Base-by-base conservation (phyloP, 768 basidiomycete species). In the Asterophora parasitica region DNA sequence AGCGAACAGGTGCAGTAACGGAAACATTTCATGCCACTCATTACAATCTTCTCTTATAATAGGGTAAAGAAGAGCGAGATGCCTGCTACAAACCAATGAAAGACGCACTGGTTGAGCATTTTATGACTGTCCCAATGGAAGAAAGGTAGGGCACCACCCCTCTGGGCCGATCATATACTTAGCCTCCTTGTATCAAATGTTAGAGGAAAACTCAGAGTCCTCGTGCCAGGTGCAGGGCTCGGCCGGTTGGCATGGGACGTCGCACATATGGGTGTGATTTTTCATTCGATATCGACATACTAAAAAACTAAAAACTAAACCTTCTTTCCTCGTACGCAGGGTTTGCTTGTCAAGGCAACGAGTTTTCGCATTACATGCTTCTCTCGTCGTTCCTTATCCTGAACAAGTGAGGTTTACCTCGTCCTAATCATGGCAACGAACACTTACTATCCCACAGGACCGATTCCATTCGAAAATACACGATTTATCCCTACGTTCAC, bases 321-420 rank as follows among this genome's bases (percentile, higher is more conserved):
- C 9, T 4, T 48, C 23, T 23, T 23, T 23, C 23, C 37, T 44
- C 51, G 13, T 28, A 34, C 20, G 32, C 52, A 92, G 93, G 93
- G 3, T 97, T 92, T 56, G 68, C 86, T 1, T 92, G 88, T 54
- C 93, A 95, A 65, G 93, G 88, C 16, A 96, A 96, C 61, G 94
- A 98, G 65, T 96, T 96, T 62, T 92, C 90, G 27, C 88, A 94
- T 55, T 92, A 91, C 65, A 95, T 94, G 92, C 77, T 98, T 10
- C 79, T 97, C 4, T 74, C 88, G 2, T 96, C 94, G 4, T 85
- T 84, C 60, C 88, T 87, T 62, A 82, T 96, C 15, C 71, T 97
- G 41, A 98, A 97, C 61, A 78, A 77, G 92, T 92, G 57, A 8
- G 76, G 37, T 40, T 43, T 13, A 17, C 30, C 39, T 32, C 41